Conservation (phyloP, 225 moss, liverwort and hornwort genomes). For the Asterella californica region DNA sequence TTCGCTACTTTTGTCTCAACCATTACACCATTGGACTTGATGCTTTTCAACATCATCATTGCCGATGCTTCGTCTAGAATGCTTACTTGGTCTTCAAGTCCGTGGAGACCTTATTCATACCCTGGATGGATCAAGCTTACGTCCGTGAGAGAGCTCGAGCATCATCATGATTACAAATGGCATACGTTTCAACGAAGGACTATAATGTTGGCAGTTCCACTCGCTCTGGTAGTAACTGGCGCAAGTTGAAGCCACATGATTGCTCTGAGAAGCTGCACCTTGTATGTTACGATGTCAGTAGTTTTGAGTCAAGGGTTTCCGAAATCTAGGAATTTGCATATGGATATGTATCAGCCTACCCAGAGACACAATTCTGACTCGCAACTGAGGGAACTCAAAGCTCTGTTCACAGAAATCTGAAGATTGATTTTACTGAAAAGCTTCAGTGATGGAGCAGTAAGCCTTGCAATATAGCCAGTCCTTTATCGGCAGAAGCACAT, state of each 20-base stretch:
- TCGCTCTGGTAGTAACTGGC: too few species aligned
- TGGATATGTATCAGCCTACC: too few species aligned
- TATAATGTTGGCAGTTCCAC: too few species aligned
- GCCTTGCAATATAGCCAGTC: not conserved
- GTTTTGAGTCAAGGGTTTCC: not conserved
- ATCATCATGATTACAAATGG: not conserved
- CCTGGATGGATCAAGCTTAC: not conserved
- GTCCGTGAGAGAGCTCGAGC: not conserved
- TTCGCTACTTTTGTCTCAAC: conserved; percentile 12
- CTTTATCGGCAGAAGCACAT: not conserved
- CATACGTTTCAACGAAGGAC: not conserved
- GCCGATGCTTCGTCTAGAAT: not conserved
- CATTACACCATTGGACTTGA: not conserved
- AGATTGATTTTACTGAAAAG: not conserved
- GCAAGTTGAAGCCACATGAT: not conserved
- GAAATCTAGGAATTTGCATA: not conserved
- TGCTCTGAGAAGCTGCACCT: not conserved
- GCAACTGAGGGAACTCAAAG: not conserved
- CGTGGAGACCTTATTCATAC: not conserved
- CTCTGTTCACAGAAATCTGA: not conserved
- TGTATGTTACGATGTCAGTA: not conserved
- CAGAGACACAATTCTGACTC: not conserved
- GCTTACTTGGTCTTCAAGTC: not conserved
- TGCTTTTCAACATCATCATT: conserved; percentile 6
- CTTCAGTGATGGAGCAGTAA: not conserved